Evolutionary conservation across 305 asterid genomes (phyloP), one percentile per base, ranked within the genome.

Genomic region (Fraxinus angustifolia): DNA sequence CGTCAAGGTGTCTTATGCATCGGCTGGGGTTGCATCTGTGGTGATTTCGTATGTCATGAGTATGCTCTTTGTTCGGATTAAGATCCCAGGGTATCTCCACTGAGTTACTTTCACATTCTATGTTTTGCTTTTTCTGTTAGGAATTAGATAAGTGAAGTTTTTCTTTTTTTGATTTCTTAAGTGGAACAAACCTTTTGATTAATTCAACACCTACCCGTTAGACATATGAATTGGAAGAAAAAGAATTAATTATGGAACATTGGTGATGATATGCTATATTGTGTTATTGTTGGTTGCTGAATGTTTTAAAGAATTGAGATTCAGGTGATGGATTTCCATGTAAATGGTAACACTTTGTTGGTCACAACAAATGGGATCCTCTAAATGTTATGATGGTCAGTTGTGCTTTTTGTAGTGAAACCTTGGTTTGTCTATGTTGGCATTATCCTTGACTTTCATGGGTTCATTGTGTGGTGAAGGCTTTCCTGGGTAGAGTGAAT

Each of bases 61-160:
- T 82, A 88, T 88, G 87, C 82, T 87, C n/a, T 88, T 88, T 67
- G 81, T 88, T 82, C 90, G 90, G 62, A 88, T 88, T 70, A 88
- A 88, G 90, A 87, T 88, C 79, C 88, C 91, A 0, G 87, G 50
- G 70, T 88, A 88, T 80, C 89, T 88, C 77, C 87, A 71, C 30
- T 88, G 87, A 88, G 1, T 62, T 23, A 62, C 72, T 62, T 62
- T 58, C 11, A 23, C 30, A 19, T 62, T 65, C 28, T 58, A 19
- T 19, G 26, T 58, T 58, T 19, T 58, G 68, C 10, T 0, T 19
- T 56, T 56, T 19, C 28, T n/a, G 21, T 58, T 19, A 58, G 12
- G 68, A 58, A 58, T 58, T 1, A 6, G 10, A 58, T 58, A 17
- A 5, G 2, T 17, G 11, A 12, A 62, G 16, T 19, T 62, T 62